Evolutionary conservation across 2,329 filamentous ascomycete species (phyloP).

Genomic region (Colletotrichum cuscutae): DNA sequence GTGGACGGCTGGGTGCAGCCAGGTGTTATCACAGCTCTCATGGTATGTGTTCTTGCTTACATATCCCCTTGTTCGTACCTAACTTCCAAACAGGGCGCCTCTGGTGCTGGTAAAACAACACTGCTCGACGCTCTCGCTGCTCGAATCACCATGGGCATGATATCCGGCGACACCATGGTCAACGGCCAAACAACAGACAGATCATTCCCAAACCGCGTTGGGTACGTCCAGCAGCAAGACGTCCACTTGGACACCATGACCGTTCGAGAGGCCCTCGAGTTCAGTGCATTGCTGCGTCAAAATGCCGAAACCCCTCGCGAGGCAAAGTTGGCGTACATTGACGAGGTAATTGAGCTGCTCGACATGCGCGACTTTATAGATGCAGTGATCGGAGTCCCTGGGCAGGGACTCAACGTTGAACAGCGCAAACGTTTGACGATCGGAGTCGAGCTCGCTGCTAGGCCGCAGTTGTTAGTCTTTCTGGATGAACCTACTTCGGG

Average conservation of each 20-base stretch:
- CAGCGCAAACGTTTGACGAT: slow-evolving; percentile 73
- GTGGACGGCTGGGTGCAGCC: slow-evolving; percentile 84
- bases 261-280: slow-evolving; percentile 74
- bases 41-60: slow-evolving; percentile 57
- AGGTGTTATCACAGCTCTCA: slow-evolving; percentile 77
- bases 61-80: neutral
- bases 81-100: slow-evolving; percentile 62
- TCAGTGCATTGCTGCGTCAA: slow-evolving; percentile 75
- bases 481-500: slow-evolving; percentile 83
- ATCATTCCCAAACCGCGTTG: slow-evolving; percentile 77
- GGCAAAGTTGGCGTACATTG: slow-evolving; percentile 43
- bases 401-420: slow-evolving; percentile 61
- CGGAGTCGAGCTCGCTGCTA: slow-evolving; percentile 79
- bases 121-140: slow-evolving; percentile 78
- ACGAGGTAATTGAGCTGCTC: slow-evolving; percentile 43
- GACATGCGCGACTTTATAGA: slow-evolving; percentile 72
- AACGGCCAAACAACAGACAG: slow-evolving; percentile 72
- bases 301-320: slow-evolving; percentile 61
- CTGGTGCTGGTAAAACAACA: slow-evolving; percentile 81
- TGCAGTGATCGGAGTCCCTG: slow-evolving; percentile 74
- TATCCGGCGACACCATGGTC: slow-evolving; percentile 76
- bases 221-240: slow-evolving; percentile 79
- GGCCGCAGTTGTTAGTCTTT: slow-evolving; percentile 78
- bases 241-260: slow-evolving; percentile 76
- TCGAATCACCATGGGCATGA: slow-evolving; percentile 78